phyloP scores from a whole-genome alignment of 805 yeast genomes.

The Hanseniaspora clermontiae region DNA sequence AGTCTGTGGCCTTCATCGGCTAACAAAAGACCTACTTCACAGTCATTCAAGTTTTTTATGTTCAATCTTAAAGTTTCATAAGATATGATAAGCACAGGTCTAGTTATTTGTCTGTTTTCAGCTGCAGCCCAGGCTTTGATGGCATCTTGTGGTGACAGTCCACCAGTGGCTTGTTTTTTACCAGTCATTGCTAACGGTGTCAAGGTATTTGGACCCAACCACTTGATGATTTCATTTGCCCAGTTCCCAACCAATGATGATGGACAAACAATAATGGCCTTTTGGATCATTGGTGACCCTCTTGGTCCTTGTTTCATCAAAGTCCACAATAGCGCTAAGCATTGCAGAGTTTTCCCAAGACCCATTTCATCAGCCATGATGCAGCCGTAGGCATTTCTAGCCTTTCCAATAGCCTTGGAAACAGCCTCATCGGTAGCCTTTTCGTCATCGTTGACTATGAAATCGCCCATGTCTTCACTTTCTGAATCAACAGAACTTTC shows the following conservation, averaged over 20 bases:
- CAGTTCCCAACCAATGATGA: conserved; percentile 86
- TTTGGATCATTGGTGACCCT: conserved; percentile 65
- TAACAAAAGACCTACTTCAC: conserved; percentile 73
- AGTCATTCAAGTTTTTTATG: conserved; percentile 55
- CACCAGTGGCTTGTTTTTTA: conserved; percentile 49
- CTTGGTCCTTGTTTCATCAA: conserved; percentile 77
- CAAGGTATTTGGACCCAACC: conserved; percentile 87
- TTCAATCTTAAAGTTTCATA: conserved; percentile 87
- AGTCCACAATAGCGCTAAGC: conserved; percentile 88
- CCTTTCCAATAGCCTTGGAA: not conserved
- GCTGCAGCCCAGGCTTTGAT: conserved; percentile 79
- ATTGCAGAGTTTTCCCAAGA: conserved; percentile 79
- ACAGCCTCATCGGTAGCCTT: not conserved
- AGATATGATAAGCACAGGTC: conserved; percentile 87
- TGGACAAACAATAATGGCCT: conserved; percentile 89
- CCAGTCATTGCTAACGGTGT: conserved; percentile 91
- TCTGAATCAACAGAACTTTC: not conserved
- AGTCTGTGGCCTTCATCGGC: conserved; percentile 81
- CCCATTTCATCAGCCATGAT: conserved; percentile 99
- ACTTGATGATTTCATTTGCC: conserved; percentile 91
- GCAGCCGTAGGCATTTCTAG: conserved; percentile 63
- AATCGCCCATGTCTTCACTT: not conserved
- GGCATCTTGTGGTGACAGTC: conserved; percentile 53
- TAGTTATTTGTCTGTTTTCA: conserved; percentile 71
- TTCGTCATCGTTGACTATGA: conserved; percentile 7